Evolutionary conservation across 371 early-diverging fungal genomes (phyloP).

Genomic region (Saksenaea vasiformis): DNA sequence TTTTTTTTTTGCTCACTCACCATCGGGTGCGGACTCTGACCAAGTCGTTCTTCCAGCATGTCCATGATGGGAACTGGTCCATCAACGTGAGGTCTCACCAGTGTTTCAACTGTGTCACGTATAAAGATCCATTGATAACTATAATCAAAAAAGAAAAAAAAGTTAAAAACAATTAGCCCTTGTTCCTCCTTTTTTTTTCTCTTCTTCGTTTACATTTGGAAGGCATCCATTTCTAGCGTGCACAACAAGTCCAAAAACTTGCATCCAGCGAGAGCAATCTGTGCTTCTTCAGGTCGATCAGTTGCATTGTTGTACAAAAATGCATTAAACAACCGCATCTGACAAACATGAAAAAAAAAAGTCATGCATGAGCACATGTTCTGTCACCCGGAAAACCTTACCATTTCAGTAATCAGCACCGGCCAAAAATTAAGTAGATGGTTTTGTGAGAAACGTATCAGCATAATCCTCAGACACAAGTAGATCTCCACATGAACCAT

Average conservation of each 20-base stretch:
- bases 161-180: not conserved
- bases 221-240: conserved; percentile 77
- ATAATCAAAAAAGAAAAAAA: not conserved
- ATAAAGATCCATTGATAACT: conserved; percentile 94
- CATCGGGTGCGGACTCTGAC: not conserved
- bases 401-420: conserved; percentile 84
- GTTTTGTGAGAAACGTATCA: conserved; percentile 77
- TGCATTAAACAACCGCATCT: conserved; percentile 63
- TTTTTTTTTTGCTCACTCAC: not conserved
- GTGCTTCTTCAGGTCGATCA: conserved; percentile 69
- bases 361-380: conserved; percentile 6
- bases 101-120: conserved; percentile 75
- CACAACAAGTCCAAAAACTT: conserved; percentile 87
- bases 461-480: conserved; percentile 78
- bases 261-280: conserved; percentile 80
- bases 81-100: conserved; percentile 40
- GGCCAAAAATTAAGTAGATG: conserved; percentile 91
- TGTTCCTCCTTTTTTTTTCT: not conserved
- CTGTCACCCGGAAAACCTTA: conserved; percentile 31
- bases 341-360: conserved; percentile 1
- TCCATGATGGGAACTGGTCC: conserved; percentile 65
- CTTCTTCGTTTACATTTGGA: conserved; percentile 71
- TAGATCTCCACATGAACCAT: conserved; percentile 84
- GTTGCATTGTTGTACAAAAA: conserved; percentile 52
- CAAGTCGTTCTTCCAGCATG: conserved; percentile 38